Evolutionary conservation across 306 rosid genomes (phyloP), one percentile per base, ranked within the genome.

Genomic region (Trifolium dubium): DNA sequence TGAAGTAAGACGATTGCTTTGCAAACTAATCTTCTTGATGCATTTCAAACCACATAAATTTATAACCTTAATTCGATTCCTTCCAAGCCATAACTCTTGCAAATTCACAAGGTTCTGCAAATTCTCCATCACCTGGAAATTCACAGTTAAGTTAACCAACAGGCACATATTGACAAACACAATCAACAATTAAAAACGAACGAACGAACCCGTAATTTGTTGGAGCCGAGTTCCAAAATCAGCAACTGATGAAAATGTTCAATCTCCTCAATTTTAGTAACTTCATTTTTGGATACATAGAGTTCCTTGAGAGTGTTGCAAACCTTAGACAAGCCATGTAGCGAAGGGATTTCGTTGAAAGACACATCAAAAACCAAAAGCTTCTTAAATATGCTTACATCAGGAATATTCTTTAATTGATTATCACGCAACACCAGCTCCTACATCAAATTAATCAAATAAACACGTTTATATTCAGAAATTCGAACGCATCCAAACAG

Each of bases 181-280:
- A n/a, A 49, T 6, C 9, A 12, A 3, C 51, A 83, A 12, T 11
- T 11, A 58, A 60, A 60, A 6, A 2, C 31, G 49, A 13, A 2
- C 31, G 49, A 13, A 80, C 93, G 74, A 75, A 91, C 99, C 93
- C 96, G 88, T 56, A 92, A 75, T 81, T 84, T 83, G 72, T 92
- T 95, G 66, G 96, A 95, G 43, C 99, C 98, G 9, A 95, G 98
- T 83, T 95, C 98, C 13, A 92, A 97, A 85, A 95, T 86, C 58
- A 41, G 89, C 71, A 95, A 80, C 29, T 87, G 81, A 64, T 75
- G 85, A 62, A 95, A 84, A 73, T 95, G 98, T 9, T 90, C 96
- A 37, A 95, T 84, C 81, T 95, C 96, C 76, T 95, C 98, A 1
- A 92, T 92, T 84, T 85, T 86, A 0, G 79, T 8, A 41, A 95